Evolutionary conservation across 306 rosid genomes (phyloP).

Genomic region (Vicia villosa): DNA sequence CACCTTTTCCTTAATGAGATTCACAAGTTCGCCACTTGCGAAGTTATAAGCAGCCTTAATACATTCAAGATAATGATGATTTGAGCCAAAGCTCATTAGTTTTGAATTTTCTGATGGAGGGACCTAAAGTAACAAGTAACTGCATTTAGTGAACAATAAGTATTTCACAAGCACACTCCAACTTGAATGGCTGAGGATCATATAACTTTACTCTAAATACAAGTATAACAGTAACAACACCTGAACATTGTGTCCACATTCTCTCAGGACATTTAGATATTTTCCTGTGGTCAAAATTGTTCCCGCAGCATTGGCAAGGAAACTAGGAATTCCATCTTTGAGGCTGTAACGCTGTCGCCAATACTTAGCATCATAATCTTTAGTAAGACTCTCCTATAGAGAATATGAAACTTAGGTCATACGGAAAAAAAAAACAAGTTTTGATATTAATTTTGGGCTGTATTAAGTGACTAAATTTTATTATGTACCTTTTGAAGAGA

Average conservation of each 20-base stretch:
- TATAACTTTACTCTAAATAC: constrained; percentile 20
- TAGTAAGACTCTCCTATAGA: constrained; percentile 88
- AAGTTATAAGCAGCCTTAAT: constrained; percentile 91
- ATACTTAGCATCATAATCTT: constrained; percentile 88
- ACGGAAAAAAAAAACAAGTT: constrained; percentile 32
- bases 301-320: constrained; percentile 76
- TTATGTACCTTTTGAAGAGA: constrained; percentile 76
- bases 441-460: constrained; percentile 27
- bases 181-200: constrained; percentile 5
- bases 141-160: constrained; percentile 28
- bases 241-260: constrained; percentile 98
- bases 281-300: constrained; percentile 97
- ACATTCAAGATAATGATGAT: constrained; percentile 93
- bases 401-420: constrained; percentile 37
- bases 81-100: constrained; percentile 81
- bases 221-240: constrained; percentile 47
- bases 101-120: constrained; percentile 88
- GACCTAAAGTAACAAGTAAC: constrained; percentile 55
- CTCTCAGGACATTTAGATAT: constrained; percentile 97
- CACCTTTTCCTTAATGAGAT: constrained; percentile 93
- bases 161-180: constrained; percentile 20
- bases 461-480: constrained; percentile 27
- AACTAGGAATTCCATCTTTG: constrained; percentile 97
- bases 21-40: constrained; percentile 91
- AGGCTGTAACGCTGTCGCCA: constrained; percentile 96